These are phyloP conservation scores for Penicillium psychrofluorescens DNA, from an alignment of 495 filamentous ascomycete species.

Conservation along the genomic window DNA sequence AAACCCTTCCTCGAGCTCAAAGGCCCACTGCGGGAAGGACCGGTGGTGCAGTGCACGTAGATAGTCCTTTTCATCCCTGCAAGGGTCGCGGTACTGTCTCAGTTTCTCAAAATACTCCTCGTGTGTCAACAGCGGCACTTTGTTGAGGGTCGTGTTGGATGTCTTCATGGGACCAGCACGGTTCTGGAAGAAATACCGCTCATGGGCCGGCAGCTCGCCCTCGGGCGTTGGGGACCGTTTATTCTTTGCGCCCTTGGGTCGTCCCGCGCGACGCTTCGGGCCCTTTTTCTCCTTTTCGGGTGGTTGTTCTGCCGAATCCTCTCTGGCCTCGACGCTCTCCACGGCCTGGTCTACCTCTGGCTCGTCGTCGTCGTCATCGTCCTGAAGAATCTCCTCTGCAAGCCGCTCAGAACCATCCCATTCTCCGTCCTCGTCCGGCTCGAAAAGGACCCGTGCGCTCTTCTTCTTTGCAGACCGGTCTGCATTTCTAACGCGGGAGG, in stretches of 20 bases:
- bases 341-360: constrained; percentile 30
- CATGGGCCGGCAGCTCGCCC: constrained; percentile 71
- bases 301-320: constrained; percentile 15
- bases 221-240: constrained; percentile 76
- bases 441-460: constrained; percentile 67
- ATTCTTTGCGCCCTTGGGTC: constrained; percentile 51
- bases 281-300: constrained; percentile 30
- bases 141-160: constrained; percentile 76
- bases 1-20: constrained; percentile 85
- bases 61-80: constrained; percentile 60
- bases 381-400: constrained; percentile 62
- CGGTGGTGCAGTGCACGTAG: constrained; percentile 68
- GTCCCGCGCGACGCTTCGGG: constrained; percentile 51
- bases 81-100: constrained; percentile 60
- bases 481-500: constrained; percentile 55
- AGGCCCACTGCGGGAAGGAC: constrained; percentile 85
- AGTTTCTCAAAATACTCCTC: constrained; percentile 82
- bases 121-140: constrained; percentile 70
- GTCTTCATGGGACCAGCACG: constrained; percentile 72
- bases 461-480: constrained; percentile 83
- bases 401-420: constrained; percentile 69
- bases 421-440: constrained; percentile 65
- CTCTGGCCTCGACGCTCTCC: constrained; percentile 28
- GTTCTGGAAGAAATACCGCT: constrained; percentile 92
- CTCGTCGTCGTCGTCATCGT: constrained; percentile 23